A percentile compares a stretch with the other conserved stretches of the same genome.
phyloP scores from a whole-genome alignment of 2,329 filamentous ascomycete genomes.

The Fusarium denticulatum region DNA sequence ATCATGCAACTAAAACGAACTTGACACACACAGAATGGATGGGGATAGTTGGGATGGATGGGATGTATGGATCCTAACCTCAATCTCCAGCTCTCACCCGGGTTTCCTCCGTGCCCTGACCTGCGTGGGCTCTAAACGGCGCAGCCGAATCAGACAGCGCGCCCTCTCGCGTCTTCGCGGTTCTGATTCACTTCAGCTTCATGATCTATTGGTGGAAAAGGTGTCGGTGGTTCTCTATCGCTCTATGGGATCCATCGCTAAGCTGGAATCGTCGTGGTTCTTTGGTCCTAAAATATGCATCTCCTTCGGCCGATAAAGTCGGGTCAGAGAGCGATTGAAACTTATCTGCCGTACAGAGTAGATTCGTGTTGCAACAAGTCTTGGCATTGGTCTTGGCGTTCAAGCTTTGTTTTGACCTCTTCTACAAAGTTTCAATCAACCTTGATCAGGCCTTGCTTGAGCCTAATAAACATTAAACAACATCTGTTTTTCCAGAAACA shows the following conservation, averaged over 20 bases:
- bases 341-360: constrained; percentile 10
- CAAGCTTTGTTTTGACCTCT: constrained; percentile 40
- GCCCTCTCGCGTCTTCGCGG: constrained; percentile 26
- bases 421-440: constrained; percentile 18
- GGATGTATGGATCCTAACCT: neutral
- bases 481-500: neutral
- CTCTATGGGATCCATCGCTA: neutral
- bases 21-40: neutral
- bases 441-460: neutral
- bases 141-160: neutral
- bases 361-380: constrained; percentile 17
- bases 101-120: constrained; percentile 24
- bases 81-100: constrained; percentile 30
- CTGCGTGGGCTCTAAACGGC: neutral
- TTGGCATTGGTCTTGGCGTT: constrained; percentile 40
- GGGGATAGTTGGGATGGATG: neutral
- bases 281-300: constrained; percentile 3
- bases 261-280: neutral
- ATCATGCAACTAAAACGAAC: constrained; percentile 14
- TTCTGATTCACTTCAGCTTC: neutral
- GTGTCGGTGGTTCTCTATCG: constrained; percentile 1
- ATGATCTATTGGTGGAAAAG: constrained; percentile 29
- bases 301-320: constrained; percentile 31
- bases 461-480: neutral
- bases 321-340: constrained; percentile 9